These are phyloP conservation scores for Zygosaccharomyces siamensis DNA, from an alignment of 805 yeast genomes.

Conservation along the genomic window DNA sequence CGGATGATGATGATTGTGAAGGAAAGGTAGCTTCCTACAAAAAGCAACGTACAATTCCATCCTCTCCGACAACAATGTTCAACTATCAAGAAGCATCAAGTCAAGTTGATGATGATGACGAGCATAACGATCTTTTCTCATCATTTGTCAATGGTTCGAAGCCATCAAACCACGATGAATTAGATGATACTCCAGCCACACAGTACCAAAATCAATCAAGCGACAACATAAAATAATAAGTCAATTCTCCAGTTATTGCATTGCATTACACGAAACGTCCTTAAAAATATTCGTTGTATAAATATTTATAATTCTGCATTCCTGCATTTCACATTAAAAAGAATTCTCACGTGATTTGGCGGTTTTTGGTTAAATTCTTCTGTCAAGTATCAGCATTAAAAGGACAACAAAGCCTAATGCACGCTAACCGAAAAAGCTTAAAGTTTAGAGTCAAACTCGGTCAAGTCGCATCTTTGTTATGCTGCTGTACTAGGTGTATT, in stretches of 20 bases:
- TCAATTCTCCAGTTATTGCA: not conserved
- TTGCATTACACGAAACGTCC: constrained; percentile 3
- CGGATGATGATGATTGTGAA: constrained; percentile 6
- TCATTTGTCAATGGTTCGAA: constrained; percentile 19
- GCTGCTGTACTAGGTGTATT: not conserved
- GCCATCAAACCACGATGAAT: constrained; percentile 14
- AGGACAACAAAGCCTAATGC: constrained; percentile 5
- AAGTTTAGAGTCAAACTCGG: not conserved
- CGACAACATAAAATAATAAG: constrained; percentile 9
- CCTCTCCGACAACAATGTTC: constrained; percentile 33
- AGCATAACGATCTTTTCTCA: constrained; percentile 23
- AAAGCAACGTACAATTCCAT: constrained; percentile 30
- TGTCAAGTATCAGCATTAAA: not conserved
- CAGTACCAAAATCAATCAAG: constrained; percentile 18
- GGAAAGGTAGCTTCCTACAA: constrained; percentile 16
- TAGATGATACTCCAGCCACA: constrained; percentile 28
- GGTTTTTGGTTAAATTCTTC: not conserved
- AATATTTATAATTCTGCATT: constrained; percentile 1
- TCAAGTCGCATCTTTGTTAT: not conserved
- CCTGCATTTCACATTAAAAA: not conserved
- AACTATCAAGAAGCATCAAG: constrained; percentile 20
- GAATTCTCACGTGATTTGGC: constrained; percentile 1
- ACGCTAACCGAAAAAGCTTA: not conserved
- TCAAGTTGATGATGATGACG: constrained; percentile 11
- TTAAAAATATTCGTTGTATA: constrained; percentile 4